Base-by-base conservation (phyloP, 2,329 filamentous ascomycete species). In the Neopestalotiopsis rosae region DNA sequence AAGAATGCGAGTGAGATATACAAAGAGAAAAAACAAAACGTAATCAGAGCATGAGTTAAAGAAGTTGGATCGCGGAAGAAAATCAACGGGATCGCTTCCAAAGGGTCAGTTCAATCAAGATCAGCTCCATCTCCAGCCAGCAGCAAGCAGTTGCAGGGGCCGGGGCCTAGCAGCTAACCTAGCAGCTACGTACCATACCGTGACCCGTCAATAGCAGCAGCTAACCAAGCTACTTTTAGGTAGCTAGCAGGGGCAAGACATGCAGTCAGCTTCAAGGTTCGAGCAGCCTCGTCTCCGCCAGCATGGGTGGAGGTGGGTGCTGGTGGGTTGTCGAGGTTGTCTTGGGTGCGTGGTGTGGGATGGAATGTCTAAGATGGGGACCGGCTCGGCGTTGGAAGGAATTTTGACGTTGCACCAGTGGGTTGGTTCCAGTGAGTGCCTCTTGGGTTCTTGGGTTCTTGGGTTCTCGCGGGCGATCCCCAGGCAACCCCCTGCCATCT, bases 251-350 rank as follows among this genome's bases (percentile, higher is more conserved):
- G 61, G 61, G 38, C 12, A 52, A 24, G 30, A 38, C 34, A 38
- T 17, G 61, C 38, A 30, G 61, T 45, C 61, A 45, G 61, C 61
- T 64, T 64, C 61, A 64, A 52, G 61, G 61, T 49, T 64, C 38
- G 20, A 40, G 38, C 61, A 64, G 61, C 61, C 61, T 64, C 61
- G 61, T 62, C 61, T 20, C 61, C 61, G 61, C 61, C 38, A 30
- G 61, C 61, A 64, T 45, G 61, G 61, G 34, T 52, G 40, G 61
- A 10, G 24, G 24, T 28, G 24, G 24, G 24, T 28, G 24, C 24
- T 28, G 24, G 24, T 28, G 24, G 24, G 24, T 28, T 28, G 24
- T 28, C 24, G 24, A 28, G 24, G 24, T 28, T 28, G 24, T 28
- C 24, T 28, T 28, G 24, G 24, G 24, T 28, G 24, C 24, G 24